These are phyloP conservation scores for Termitomyces sp. DNA, from an alignment of 768 basidiomycete species.

Conservation along the genomic window DNA sequence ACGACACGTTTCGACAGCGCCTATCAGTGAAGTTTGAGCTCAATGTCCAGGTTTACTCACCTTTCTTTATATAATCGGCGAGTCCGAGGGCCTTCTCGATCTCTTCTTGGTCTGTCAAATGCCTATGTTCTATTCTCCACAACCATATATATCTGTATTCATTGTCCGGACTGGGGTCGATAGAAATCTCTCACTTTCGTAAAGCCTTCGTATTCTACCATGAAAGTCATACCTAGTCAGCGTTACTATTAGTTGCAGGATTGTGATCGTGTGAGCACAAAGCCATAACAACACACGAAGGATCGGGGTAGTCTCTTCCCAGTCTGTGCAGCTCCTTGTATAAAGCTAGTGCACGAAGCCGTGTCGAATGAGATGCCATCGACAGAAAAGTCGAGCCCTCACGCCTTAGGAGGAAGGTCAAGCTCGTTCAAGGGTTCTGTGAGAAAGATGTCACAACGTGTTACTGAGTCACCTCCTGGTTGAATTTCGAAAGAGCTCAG, in stretches of 20 bases:
- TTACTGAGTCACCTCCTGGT: background rate
- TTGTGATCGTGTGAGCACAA: constrained; percentile 8
- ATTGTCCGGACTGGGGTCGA: background rate
- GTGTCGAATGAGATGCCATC: constrained; percentile 48
- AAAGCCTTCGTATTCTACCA: constrained; percentile 61
- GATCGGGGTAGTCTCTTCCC: constrained; percentile 79
- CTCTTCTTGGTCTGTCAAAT: constrained; percentile 59
- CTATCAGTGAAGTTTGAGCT: background rate
- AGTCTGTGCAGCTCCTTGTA: constrained; percentile 83
- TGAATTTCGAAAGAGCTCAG: too few species aligned
- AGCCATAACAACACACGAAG: constrained; percentile 46
- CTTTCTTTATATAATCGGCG: constrained; percentile 84
- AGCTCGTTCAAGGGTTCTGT: background rate
- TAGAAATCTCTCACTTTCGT: constrained; percentile 52
- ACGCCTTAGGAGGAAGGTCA: background rate
- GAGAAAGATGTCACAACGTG: constrained; percentile 3
- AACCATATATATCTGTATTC: constrained; percentile 2
- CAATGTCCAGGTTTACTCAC: constrained; percentile 30
- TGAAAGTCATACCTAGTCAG: constrained; percentile 64
- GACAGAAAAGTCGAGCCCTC: constrained; percentile 1
- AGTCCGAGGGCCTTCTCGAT: constrained; percentile 72
- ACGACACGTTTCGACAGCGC: background rate
- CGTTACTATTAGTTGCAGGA: constrained; percentile 1
- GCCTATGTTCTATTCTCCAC: constrained; percentile 50
- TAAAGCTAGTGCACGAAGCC: constrained; percentile 60